phyloP scores from a whole-genome alignment of 78 protist species.

The Dictyostelium brefeldianum region DNA sequence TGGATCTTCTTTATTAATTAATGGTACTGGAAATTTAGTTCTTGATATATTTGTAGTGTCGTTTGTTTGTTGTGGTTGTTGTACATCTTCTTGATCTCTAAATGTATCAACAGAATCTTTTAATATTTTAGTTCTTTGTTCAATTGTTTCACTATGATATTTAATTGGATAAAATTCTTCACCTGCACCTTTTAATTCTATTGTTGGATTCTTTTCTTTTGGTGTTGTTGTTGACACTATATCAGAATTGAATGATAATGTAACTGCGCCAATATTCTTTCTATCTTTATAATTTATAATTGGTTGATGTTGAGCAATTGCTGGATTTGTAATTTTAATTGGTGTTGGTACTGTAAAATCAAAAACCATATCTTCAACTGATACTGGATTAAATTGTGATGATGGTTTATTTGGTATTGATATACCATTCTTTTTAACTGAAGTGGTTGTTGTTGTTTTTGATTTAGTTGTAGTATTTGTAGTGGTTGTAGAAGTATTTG shows the following conservation, averaged over 20 bases:
- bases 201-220: neutral
- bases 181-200: neutral
- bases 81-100: neutral
- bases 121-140: constrained; percentile 22
- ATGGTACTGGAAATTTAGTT: neutral
- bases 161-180: constrained; percentile 20
- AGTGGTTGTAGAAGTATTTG: neutral
- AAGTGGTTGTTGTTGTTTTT: neutral
- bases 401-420: neutral
- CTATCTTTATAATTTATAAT: neutral
- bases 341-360: constrained; percentile 1
- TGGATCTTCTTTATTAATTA: neutral
- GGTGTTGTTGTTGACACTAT: neutral
- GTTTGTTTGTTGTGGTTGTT: neutral
- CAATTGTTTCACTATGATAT: constrained; percentile 18
- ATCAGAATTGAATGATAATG: neutral
- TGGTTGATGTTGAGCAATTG: neutral
- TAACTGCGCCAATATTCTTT: neutral
- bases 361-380: neutral
- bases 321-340: neutral
- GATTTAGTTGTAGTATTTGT: neutral
- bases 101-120: neutral
- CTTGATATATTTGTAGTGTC: neutral
- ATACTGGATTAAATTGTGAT: neutral
- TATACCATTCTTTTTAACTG: neutral